Percentiles rank a stretch among this genome's conserved stretches.
Conservation (phyloP, 2,329 filamentous ascomycete species). For the Myriosclerotinia curreyana region DNA sequence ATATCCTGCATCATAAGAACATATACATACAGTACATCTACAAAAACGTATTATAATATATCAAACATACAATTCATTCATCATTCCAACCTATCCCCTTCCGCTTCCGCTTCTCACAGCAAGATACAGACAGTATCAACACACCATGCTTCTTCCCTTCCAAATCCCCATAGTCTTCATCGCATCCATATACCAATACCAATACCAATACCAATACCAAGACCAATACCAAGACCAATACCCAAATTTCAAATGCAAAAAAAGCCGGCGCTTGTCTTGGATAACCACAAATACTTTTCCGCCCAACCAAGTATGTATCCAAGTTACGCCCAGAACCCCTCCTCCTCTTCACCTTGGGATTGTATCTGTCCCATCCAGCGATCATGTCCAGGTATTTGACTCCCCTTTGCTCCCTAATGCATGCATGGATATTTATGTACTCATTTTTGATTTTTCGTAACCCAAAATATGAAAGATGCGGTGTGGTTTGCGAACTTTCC, state of each 20-base stretch:
- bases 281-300: constrained; percentile 1
- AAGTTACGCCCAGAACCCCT: background rate
- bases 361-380: background rate
- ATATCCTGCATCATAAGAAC: background rate
- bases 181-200: background rate
- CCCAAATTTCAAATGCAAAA: background rate
- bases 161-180: background rate
- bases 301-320: background rate
- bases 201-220: background rate
- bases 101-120: too few species aligned
- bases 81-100: background rate
- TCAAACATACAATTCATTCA: background rate
- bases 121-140: background rate
- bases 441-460: background rate
- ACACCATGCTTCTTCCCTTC: background rate
- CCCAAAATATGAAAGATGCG: background rate
- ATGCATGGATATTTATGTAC: constrained; percentile 1
- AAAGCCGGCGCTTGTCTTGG: background rate
- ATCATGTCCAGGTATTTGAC: background rate
- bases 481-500: background rate
- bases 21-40: background rate
- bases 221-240: background rate
- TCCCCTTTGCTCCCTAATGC: background rate
- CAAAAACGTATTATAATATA: background rate
- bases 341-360: background rate